These are phyloP conservation scores for Aplosporella prunicola DNA, from an alignment of 2,329 filamentous ascomycete genomes.

Conservation along the genomic window DNA sequence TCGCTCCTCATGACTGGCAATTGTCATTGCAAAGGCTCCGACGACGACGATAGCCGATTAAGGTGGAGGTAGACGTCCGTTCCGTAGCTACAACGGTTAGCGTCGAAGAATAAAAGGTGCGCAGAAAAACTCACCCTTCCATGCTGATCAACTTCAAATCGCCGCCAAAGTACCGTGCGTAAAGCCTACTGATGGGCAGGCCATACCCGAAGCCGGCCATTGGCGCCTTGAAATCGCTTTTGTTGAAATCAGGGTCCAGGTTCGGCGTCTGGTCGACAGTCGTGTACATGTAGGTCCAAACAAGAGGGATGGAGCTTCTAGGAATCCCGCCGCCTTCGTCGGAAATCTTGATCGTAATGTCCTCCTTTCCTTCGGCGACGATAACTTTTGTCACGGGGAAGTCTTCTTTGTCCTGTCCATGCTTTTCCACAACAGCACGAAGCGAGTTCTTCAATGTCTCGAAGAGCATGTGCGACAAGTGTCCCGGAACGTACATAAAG, in stretches of 20 bases:
- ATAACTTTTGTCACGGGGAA: conserved; percentile 97
- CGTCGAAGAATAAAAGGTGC: conserved; percentile 16
- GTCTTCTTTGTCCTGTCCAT: conserved; percentile 89
- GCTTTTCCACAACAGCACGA: conserved; percentile 88
- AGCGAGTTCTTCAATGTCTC: conserved; percentile 98
- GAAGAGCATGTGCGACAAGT: conserved; percentile 98
- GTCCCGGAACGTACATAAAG: conserved; percentile 99
- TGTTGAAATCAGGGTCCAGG: conserved; percentile 94
- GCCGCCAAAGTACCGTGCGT: conserved; percentile 94
- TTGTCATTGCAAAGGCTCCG: conserved; percentile 89
- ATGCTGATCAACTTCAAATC: conserved; percentile 97
- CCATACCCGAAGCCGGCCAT: conserved; percentile 99
- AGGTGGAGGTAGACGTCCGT: conserved; percentile 98
- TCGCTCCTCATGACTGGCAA: conserved; percentile 81
- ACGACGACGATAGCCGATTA: conserved; percentile 89
- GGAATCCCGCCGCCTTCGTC: conserved; percentile 97
- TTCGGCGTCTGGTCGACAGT: conserved; percentile 94
- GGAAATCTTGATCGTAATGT: conserved; percentile 97
- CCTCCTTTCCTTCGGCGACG: conserved; percentile 93
- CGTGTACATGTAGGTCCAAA: conserved; percentile 99
- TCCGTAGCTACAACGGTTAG: conserved; percentile 58
- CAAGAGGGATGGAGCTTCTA: conserved; percentile 81
- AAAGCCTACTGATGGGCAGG: conserved; percentile 83
- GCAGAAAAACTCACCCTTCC: conserved; percentile 68
- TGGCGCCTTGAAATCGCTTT: conserved; percentile 97